phyloP scores from a whole-genome alignment of 2,329 filamentous ascomycete genomes.

The Metarhizium brunneum region DNA sequence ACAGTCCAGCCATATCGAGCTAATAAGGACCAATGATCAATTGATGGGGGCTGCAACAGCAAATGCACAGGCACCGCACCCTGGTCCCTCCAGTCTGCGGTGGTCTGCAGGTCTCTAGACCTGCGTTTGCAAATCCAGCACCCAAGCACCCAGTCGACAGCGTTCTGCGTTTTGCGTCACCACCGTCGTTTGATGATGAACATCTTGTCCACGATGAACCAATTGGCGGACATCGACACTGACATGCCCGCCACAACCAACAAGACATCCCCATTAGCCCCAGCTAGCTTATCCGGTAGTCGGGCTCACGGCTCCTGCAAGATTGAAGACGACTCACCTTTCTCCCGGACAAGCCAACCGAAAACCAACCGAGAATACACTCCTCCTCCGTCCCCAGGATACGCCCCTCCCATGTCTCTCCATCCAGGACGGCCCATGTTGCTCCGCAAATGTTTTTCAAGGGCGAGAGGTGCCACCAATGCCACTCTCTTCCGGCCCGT shows the following conservation, averaged over 20 bases:
- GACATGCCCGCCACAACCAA: background rate
- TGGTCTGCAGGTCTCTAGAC: background rate
- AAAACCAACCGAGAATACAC: background rate
- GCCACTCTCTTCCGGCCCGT: background rate
- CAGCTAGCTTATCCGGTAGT: background rate
- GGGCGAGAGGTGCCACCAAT: slow-evolving; percentile 6
- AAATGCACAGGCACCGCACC: background rate
- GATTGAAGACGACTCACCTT: background rate
- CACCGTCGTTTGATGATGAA: background rate
- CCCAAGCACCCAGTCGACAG: no score
- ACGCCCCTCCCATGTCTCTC: slow-evolving; percentile 1
- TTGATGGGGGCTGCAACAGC: background rate
- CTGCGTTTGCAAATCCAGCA: background rate
- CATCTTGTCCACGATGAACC: background rate
- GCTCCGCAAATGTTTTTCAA: slow-evolving; percentile 4
- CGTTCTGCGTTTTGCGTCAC: background rate
- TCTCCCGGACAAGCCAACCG: background rate
- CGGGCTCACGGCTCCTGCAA: background rate
- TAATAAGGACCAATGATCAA: background rate
- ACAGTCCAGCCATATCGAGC: background rate
- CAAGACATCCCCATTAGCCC: background rate
- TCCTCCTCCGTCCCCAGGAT: background rate
- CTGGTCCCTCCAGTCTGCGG: background rate
- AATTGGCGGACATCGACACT: background rate
- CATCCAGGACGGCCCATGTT: background rate